These are phyloP conservation scores for Dalbergia cochinchinensis DNA, from an alignment of 306 rosid species.

Conservation along the genomic window DNA sequence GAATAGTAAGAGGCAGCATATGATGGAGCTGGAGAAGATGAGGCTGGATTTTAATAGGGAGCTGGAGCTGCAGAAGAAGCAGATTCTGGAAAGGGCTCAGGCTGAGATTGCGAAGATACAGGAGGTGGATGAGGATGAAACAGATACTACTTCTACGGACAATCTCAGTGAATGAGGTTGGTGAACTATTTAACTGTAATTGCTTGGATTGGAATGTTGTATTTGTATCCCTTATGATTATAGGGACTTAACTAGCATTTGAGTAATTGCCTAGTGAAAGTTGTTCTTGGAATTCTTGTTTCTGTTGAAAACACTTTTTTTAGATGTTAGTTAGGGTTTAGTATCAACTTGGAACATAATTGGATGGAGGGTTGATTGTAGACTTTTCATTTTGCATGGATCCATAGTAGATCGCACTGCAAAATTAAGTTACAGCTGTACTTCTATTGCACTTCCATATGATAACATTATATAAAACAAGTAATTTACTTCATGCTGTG, in stretches of 20 bases:
- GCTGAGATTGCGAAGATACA: constrained; percentile 71
- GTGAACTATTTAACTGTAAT: not conserved
- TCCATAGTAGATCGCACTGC: constrained; percentile 3
- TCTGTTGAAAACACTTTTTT: not conserved
- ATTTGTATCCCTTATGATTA: constrained; percentile 36
- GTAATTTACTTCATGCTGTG: constrained; percentile 22
- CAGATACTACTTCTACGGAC: constrained; percentile 54
- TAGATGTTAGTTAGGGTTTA: not conserved
- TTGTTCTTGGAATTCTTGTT: not conserved
- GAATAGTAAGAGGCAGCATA: constrained; percentile 84
- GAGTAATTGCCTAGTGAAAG: constrained; percentile 9
- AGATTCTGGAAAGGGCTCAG: constrained; percentile 80
- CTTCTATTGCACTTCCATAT: not conserved
- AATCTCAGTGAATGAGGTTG: constrained; percentile 57
- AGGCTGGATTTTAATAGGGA: constrained; percentile 74
- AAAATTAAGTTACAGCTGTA: not conserved
- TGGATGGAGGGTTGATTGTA: not conserved
- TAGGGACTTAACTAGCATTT: constrained; percentile 2
- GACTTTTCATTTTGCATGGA: not conserved
- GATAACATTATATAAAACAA: not conserved
- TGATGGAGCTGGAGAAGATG: constrained; percentile 90
- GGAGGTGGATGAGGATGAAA: constrained; percentile 56
- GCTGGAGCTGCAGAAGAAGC: constrained; percentile 85
- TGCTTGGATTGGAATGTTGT: constrained; percentile 29
- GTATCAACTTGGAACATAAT: constrained; percentile 1